Conservation (phyloP, 768 basidiomycete species). For the Hygrophoropsis aurantiaca region DNA sequence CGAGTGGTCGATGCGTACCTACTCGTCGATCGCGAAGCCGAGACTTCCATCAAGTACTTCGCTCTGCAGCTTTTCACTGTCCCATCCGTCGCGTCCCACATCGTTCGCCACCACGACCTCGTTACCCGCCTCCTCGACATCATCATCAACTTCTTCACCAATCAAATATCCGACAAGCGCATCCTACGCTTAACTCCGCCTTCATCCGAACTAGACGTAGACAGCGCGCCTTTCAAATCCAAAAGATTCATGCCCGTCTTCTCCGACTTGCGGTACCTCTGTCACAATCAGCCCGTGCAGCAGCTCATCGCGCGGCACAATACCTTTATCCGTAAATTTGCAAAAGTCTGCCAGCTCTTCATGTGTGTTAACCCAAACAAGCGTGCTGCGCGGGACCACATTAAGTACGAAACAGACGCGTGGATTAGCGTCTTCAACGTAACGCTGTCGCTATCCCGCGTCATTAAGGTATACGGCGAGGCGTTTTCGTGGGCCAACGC, state of each 20-base stretch:
- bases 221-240: constrained; percentile 85
- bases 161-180: constrained; percentile 76
- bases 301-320: constrained; percentile 69
- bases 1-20: constrained; percentile 85
- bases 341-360: constrained; percentile 82
- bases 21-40: constrained; percentile 89
- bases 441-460: constrained; percentile 83
- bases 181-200: constrained; percentile 40
- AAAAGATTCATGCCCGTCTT: constrained; percentile 97
- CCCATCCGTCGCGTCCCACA: constrained; percentile 78
- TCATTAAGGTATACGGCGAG: constrained; percentile 88
- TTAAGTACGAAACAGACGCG: constrained; percentile 95
- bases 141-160: constrained; percentile 90
- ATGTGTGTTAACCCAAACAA: constrained; percentile 92
- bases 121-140: constrained; percentile 77
- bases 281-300: constrained; percentile 79
- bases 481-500: constrained; percentile 63
- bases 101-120: constrained; percentile 72
- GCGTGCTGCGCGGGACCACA: constrained; percentile 76
- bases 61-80: constrained; percentile 92
- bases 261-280: constrained; percentile 83
- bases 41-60: constrained; percentile 93
- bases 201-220: constrained; percentile 61
- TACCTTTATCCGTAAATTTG: constrained; percentile 68
- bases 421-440: constrained; percentile 98